These are phyloP conservation scores for Cyberlindnera japonica DNA, from an alignment of 805 yeast genomes.

Conservation along the genomic window DNA sequence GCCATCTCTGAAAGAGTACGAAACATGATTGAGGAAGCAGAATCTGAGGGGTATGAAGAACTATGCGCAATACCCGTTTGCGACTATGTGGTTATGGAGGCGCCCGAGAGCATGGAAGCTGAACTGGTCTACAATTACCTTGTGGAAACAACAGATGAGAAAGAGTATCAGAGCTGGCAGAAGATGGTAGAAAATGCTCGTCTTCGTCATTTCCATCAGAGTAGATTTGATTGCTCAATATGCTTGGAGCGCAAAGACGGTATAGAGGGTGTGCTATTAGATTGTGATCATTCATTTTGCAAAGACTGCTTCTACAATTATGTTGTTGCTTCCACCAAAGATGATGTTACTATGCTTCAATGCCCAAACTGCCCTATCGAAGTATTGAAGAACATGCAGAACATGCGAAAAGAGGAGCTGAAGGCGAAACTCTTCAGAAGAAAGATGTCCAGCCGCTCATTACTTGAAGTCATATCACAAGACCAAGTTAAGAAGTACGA, in stretches of 20 bases:
- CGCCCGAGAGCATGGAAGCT: constrained; percentile 5
- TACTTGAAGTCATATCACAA: constrained; percentile 31
- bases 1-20: neutral
- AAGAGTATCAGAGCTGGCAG: constrained; percentile 3
- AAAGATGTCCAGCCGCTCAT: constrained; percentile 34
- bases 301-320: constrained; percentile 41
- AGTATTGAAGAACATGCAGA: constrained; percentile 18
- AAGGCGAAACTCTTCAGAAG: constrained; percentile 39
- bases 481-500: constrained; percentile 36
- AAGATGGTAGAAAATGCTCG: constrained; percentile 13
- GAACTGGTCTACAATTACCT: constrained; percentile 15
- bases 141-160: neutral
- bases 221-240: constrained; percentile 50
- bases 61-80: constrained; percentile 27
- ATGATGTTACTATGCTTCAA: constrained; percentile 48
- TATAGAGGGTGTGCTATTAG: constrained; percentile 29
- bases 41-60: constrained; percentile 6
- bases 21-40: neutral
- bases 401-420: constrained; percentile 30
- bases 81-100: constrained; percentile 35
- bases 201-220: constrained; percentile 28
- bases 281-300: constrained; percentile 52
- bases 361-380: constrained; percentile 49
- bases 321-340: constrained; percentile 40
- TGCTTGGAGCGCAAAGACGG: constrained; percentile 53